Conservation (phyloP, 306 rosid species). For the Vicia villosa region DNA sequence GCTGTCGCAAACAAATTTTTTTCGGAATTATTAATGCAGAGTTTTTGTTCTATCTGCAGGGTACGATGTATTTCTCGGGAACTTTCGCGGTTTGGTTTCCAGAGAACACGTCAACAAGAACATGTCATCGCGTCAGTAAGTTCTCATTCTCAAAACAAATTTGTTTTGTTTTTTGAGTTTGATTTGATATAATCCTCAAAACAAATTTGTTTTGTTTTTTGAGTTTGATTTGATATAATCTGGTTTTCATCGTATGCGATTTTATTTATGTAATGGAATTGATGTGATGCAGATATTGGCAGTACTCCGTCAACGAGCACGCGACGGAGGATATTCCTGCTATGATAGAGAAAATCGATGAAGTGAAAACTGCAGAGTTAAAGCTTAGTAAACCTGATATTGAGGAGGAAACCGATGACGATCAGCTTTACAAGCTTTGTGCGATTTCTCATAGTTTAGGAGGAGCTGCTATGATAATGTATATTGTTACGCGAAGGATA, state of each 20-base stretch:
- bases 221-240: no score
- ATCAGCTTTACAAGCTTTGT: constrained; percentile 83
- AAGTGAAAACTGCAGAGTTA: constrained; percentile 76
- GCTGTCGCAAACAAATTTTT: background rate
- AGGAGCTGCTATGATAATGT: constrained; percentile 83
- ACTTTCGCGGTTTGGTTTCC: constrained; percentile 81
- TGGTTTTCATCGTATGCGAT: no score
- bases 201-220: background rate
- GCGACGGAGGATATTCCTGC: constrained; percentile 94
- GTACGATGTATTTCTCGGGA: constrained; percentile 85
- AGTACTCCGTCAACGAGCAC: constrained; percentile 88
- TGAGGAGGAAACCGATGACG: constrained; percentile 58
- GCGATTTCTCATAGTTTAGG: constrained; percentile 88
- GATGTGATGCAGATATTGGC: constrained; percentile 70
- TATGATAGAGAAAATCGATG: constrained; percentile 79
- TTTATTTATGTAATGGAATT: constrained; percentile 18
- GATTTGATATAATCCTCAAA: no score
- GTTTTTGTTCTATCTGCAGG: constrained; percentile 56
- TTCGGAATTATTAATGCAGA: constrained; percentile 8
- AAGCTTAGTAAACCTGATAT: constrained; percentile 64
- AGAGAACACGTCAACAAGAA: constrained; percentile 78
- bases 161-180: no score
- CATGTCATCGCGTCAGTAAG: constrained; percentile 84
- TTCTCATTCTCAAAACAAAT: constrained; percentile 30
- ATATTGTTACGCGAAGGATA: constrained; percentile 60